These are phyloP conservation scores for Tolypocladium tropicale DNA, from an alignment of 2,329 filamentous ascomycete species.

Conservation along the genomic window DNA sequence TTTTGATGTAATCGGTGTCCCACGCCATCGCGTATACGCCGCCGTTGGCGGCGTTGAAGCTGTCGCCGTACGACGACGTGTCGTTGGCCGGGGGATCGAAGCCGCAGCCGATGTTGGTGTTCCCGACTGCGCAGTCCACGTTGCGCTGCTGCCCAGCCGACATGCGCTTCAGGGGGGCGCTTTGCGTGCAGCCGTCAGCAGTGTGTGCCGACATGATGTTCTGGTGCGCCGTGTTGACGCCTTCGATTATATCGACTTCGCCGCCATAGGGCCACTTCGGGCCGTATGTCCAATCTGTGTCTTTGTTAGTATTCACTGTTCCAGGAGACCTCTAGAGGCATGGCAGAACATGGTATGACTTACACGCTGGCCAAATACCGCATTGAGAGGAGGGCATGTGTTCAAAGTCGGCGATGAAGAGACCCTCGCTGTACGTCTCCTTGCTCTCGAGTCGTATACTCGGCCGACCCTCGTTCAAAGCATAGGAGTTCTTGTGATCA, in stretches of 20 bases:
- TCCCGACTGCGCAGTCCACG: conserved; percentile 26
- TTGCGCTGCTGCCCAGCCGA: conserved; percentile 16
- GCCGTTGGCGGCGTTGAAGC: conserved; percentile 57
- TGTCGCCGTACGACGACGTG: conserved; percentile 44
- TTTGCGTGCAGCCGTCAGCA: conserved; percentile 19
- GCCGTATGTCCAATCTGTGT: conserved; percentile 41
- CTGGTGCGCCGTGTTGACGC: conserved; percentile 48
- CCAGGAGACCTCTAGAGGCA: too few species aligned
- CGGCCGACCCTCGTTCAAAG: conserved; percentile 30
- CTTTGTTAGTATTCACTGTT: not conserved
- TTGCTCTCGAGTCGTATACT: conserved; percentile 61
- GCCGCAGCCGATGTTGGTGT: conserved; percentile 33
- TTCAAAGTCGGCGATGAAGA: conserved; percentile 61
- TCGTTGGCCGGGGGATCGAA: conserved; percentile 29
- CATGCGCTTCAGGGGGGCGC: conserved; percentile 8
- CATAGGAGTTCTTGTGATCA: conserved; percentile 28
- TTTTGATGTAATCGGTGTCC: conserved; percentile 54
- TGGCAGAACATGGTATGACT: conserved; percentile 8
- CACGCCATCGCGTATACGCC: conserved; percentile 64
- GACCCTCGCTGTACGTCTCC: conserved; percentile 50
- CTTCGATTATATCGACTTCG: conserved; percentile 63
- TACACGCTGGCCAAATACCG: conserved; percentile 65
- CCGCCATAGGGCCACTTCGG: conserved; percentile 50
- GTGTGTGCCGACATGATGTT: conserved; percentile 58
- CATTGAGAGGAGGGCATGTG: conserved; percentile 66